Evolutionary conservation across 2,329 filamentous ascomycete genomes (phyloP).

Genomic region (Neonectria magnoliae): DNA sequence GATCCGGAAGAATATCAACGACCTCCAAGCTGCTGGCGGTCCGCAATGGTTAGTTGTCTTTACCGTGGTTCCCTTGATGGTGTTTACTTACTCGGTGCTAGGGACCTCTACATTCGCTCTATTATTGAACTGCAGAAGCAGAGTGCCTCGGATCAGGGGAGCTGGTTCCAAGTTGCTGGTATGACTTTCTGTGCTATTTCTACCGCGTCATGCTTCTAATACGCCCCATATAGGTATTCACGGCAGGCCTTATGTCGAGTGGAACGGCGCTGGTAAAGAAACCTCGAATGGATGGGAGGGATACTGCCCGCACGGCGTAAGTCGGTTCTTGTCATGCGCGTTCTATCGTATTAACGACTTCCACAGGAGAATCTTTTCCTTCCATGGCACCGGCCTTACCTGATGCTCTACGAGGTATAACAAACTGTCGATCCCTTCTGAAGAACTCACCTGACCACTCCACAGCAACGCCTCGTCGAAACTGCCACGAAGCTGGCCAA

Average conservation of each 20-base stretch:
- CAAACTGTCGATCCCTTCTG: not conserved
- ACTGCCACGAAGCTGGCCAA: conserved; percentile 11
- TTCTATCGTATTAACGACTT: conserved; percentile 9
- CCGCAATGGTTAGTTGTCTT: conserved; percentile 3
- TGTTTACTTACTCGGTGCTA: conserved; percentile 31
- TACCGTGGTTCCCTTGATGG: not conserved
- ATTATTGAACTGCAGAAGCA: conserved; percentile 55
- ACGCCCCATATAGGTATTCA: conserved; percentile 48
- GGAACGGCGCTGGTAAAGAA: conserved; percentile 51
- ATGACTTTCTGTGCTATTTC: conserved; percentile 10
- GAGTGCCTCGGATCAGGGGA: conserved; percentile 53
- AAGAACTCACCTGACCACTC: not conserved
- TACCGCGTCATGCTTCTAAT: not conserved
- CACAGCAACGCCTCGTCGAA: conserved; percentile 9
- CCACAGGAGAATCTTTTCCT: conserved; percentile 59
- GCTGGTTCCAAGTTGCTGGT: conserved; percentile 63
- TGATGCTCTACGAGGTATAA: conserved; percentile 60
- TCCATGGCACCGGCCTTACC: conserved; percentile 66
- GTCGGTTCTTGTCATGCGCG: not conserved
- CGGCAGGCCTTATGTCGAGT: conserved; percentile 54
- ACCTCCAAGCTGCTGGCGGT: conserved; percentile 15
- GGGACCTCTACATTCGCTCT: conserved; percentile 62
- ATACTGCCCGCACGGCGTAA: conserved; percentile 60
- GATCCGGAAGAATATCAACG: conserved; percentile 19
- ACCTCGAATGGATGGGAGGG: conserved; percentile 47